Conservation (phyloP, 2,329 filamentous ascomycete species). For the Cladosporium oxysporum region DNA sequence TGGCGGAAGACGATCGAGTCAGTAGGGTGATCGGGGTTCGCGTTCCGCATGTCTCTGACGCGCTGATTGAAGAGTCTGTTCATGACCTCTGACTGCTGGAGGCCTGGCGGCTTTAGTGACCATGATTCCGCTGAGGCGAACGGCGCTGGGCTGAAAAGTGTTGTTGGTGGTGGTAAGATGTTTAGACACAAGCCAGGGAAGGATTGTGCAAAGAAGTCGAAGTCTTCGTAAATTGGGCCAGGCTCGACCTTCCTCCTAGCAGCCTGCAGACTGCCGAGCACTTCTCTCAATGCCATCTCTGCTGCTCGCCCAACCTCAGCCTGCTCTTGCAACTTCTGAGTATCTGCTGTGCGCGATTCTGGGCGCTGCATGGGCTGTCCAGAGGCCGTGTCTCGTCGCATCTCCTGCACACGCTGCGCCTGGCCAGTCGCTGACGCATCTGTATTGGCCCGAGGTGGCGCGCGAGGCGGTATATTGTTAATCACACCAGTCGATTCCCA, state of each 20-base stretch:
- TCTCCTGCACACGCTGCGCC: conserved; percentile 32
- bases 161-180: conserved; percentile 77
- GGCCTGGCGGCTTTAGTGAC: conserved; percentile 73
- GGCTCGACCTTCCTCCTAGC: conserved; percentile 63
- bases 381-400: conserved; percentile 30
- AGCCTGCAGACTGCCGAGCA: conserved; percentile 77
- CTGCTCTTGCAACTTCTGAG: conserved; percentile 55
- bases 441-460: conserved; percentile 29
- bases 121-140: conserved; percentile 78
- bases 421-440: conserved; percentile 34
- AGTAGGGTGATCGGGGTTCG: conserved; percentile 35
- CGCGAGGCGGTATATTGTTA: conserved; percentile 63
- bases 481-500: conserved; percentile 81
- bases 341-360: conserved; percentile 55
- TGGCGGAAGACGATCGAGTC: conserved; percentile 69
- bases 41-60: conserved; percentile 38
- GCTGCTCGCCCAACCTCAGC: conserved; percentile 79
- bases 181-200: conserved; percentile 84
- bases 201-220: conserved; percentile 81
- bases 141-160: conserved; percentile 77
- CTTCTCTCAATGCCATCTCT: conserved; percentile 80
- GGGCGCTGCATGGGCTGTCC: conserved; percentile 32
- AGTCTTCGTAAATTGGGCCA: conserved; percentile 61
- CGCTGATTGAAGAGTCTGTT: conserved; percentile 32
- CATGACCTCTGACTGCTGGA: conserved; percentile 73